Percentiles rank a stretch among this genome's conserved stretches.
Conservation (phyloP, 371 early-diverging fungal species). For the Mucor plumbeus region DNA sequence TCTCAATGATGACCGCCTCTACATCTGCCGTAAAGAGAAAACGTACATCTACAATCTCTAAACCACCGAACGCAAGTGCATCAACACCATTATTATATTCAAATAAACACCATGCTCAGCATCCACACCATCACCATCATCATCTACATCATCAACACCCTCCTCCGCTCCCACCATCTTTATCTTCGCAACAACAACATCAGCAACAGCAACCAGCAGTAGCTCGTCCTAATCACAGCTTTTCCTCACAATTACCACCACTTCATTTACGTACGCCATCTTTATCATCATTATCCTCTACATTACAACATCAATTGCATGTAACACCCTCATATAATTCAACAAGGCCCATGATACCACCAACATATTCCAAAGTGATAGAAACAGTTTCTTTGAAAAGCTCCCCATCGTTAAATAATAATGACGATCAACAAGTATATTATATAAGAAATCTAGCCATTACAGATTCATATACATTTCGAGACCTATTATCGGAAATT, state of each 20-base stretch:
- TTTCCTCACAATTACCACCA: slow-evolving; percentile 28
- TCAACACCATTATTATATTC: slow-evolving; percentile 44
- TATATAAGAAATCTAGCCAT: slow-evolving; percentile 55
- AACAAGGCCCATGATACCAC: slow-evolving; percentile 7
- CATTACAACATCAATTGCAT: slow-evolving; percentile 19
- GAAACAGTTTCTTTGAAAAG: slow-evolving; percentile 53
- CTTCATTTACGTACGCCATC: slow-evolving; percentile 23
- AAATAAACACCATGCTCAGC: slow-evolving; percentile 5
- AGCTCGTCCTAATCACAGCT: slow-evolving; percentile 15
- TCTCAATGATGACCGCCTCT: slow-evolving; percentile 36
- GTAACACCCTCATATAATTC: slow-evolving; percentile 16
- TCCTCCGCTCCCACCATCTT: slow-evolving; percentile 2
- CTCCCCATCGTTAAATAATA: neutral
- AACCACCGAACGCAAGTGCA: slow-evolving; percentile 35
- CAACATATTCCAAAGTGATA: slow-evolving; percentile 26
- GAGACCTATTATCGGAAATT: slow-evolving; percentile 46
- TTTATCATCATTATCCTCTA: slow-evolving; percentile 17
- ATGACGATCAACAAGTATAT: slow-evolving; percentile 25
- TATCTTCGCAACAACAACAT: slow-evolving; percentile 3
- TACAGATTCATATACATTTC: slow-evolving; percentile 55
- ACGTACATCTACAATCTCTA: slow-evolving; percentile 19
- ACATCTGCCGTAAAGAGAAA: slow-evolving; percentile 42
- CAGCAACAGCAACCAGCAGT: neutral
- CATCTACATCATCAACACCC: slow-evolving; percentile 21
- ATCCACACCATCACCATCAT: slow-evolving; percentile 23